Conservation (phyloP, 768 basidiomycete genomes). For the Lyophyllum semitale region DNA sequence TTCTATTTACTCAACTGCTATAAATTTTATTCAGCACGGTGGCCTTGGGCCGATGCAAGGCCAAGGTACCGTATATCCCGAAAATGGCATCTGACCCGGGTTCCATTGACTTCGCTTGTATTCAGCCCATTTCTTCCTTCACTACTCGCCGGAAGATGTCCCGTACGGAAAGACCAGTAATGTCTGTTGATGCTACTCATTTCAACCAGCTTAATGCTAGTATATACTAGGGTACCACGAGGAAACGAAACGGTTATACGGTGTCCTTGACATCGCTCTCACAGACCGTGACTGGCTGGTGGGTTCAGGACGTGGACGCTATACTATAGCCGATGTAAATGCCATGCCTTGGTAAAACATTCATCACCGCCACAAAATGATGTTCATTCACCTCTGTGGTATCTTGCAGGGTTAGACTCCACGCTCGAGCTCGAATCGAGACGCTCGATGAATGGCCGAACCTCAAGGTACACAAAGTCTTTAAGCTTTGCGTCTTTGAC, state of each 20-base stretch:
- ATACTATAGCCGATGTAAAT: slow-evolving; percentile 75
- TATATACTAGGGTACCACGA: slow-evolving; percentile 62
- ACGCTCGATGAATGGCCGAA: slow-evolving; percentile 20
- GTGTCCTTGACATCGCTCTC: slow-evolving; percentile 83
- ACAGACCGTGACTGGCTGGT: slow-evolving; percentile 75
- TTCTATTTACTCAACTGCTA: neutral
- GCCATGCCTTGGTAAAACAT: slow-evolving; percentile 56
- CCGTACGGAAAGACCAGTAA: slow-evolving; percentile 68
- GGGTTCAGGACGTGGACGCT: slow-evolving; percentile 70
- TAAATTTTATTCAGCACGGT: slow-evolving; percentile 53
- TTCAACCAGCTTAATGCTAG: slow-evolving; percentile 11
- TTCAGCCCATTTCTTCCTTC: slow-evolving; percentile 68
- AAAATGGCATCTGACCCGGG: neutral
- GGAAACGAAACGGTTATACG: slow-evolving; percentile 81
- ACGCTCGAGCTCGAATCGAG: slow-evolving; percentile 37
- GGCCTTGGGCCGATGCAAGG: slow-evolving; percentile 91
- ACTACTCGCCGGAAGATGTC: slow-evolving; percentile 65
- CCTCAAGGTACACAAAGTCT: slow-evolving; percentile 14
- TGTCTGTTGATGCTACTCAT: slow-evolving; percentile 14
- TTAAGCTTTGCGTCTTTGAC: neutral
- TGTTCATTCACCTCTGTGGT: neutral
- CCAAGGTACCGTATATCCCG: slow-evolving; percentile 36
- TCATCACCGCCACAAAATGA: neutral
- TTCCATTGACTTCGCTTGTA: neutral
- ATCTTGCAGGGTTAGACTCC: slow-evolving; percentile 52